phyloP scores from a whole-genome alignment of 768 basidiomycete genomes.

The Termitomyces sp. region DNA sequence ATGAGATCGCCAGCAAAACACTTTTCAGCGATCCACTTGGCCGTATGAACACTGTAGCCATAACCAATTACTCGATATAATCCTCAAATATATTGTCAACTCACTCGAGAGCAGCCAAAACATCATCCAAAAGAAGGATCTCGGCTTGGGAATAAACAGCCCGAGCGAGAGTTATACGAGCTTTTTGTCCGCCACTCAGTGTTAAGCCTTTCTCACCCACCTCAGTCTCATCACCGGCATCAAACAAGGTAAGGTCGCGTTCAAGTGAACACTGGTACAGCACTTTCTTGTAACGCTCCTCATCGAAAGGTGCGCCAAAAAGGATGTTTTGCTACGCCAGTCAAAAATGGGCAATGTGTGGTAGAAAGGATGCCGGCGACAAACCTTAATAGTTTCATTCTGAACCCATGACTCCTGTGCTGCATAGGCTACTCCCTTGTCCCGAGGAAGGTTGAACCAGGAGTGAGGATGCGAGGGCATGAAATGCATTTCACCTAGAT shows the following conservation, averaged over 20 bases:
- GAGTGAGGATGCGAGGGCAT: conserved; percentile 49
- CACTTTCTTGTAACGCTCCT: conserved; percentile 75
- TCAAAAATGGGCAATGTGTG: background rate
- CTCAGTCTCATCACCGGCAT: conserved; percentile 68
- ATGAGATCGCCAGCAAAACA: conserved; percentile 81
- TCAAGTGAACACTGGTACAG: conserved; percentile 74
- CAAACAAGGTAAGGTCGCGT: conserved; percentile 65
- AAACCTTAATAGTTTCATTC: conserved; percentile 71
- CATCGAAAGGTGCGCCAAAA: conserved; percentile 76
- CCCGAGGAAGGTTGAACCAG: conserved; percentile 69
- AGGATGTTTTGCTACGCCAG: conserved; percentile 68
- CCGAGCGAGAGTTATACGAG: conserved; percentile 44
- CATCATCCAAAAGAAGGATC: conserved; percentile 71
- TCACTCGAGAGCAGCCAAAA: conserved; percentile 61
- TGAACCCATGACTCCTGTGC: conserved; percentile 87
- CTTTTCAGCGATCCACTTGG: conserved; percentile 76
- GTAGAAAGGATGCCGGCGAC: background rate
- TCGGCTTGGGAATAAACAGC: conserved; percentile 52
- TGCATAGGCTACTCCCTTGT: conserved; percentile 71
- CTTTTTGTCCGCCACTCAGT: conserved; percentile 54
- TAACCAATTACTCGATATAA: conserved; percentile 8
- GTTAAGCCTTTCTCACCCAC: conserved; percentile 72
- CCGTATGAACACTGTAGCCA: conserved; percentile 57
- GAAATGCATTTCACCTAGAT: conserved; percentile 65
- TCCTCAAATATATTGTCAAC: conserved; percentile 11